A percentile compares a stretch with the other conserved stretches of the same genome.
Conservation (phyloP, 2,329 filamentous ascomycete genomes). For the Phyllosticta citriasiana region DNA sequence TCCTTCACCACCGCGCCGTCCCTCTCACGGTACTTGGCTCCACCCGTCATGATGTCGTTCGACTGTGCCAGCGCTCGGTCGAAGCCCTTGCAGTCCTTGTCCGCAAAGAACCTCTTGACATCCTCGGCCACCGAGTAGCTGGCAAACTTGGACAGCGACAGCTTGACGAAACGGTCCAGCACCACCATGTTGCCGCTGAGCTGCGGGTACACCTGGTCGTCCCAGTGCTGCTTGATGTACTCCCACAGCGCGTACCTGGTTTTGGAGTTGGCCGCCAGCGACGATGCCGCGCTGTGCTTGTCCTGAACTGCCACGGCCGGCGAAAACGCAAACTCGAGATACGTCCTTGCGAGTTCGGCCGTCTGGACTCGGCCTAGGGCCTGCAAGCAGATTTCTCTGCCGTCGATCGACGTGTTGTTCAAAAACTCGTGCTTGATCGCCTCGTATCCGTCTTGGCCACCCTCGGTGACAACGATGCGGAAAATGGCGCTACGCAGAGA, state of each 20-base stretch:
- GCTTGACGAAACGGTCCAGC: constrained; percentile 76
- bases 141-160: constrained; percentile 69
- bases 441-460: constrained; percentile 58
- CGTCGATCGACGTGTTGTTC: constrained; percentile 74
- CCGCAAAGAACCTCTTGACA: constrained; percentile 73
- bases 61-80: constrained; percentile 79
- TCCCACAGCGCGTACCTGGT: constrained; percentile 72
- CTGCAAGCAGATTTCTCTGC: constrained; percentile 74
- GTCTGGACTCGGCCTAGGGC: constrained; percentile 68
- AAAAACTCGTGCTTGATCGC: constrained; percentile 78
- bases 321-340: constrained; percentile 68
- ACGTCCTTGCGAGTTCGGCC: constrained; percentile 54
- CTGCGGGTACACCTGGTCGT: constrained; percentile 53
- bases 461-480: constrained; percentile 65
- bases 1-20: constrained; percentile 64
- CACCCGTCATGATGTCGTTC: constrained; percentile 73
- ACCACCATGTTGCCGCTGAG: constrained; percentile 76
- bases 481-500: constrained; percentile 75
- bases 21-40: constrained; percentile 71
- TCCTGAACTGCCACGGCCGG: constrained; percentile 79
- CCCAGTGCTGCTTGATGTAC: constrained; percentile 79
- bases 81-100: constrained; percentile 77
- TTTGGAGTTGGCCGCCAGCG: constrained; percentile 62
- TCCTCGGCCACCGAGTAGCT: constrained; percentile 60
- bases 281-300: constrained; percentile 69